phyloP scores from a whole-genome alignment of 805 yeast species.

The Barnettozyma wickerhamii region DNA sequence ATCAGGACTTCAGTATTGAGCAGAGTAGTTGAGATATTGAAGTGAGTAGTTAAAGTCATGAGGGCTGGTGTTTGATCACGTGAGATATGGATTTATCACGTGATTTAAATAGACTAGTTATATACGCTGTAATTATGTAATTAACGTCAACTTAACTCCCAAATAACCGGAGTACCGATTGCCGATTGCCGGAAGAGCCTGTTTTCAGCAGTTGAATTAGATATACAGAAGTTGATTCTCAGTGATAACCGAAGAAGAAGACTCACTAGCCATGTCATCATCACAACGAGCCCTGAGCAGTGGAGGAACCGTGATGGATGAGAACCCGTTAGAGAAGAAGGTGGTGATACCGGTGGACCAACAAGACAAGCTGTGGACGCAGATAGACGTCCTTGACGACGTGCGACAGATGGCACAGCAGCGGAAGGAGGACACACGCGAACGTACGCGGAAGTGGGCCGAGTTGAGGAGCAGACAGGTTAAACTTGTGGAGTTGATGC shows the following conservation, averaged over 20 bases:
- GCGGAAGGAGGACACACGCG: background rate
- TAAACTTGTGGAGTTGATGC: conserved; percentile 6
- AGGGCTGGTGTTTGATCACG: too few species aligned
- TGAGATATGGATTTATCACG: too few species aligned
- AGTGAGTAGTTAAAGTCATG: too few species aligned
- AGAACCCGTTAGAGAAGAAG: background rate
- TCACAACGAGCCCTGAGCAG: background rate
- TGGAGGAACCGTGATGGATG: background rate
- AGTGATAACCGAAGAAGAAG: background rate
- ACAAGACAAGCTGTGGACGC: conserved; percentile 83
- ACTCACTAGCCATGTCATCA: background rate
- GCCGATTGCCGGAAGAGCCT: too few species aligned
- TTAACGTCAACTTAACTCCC: too few species aligned
- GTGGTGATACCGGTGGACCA: conserved; percentile 40
- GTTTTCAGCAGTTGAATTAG: too few species aligned
- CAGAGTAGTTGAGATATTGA: too few species aligned
- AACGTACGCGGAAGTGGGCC: conserved; percentile 5
- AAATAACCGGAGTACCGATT: too few species aligned
- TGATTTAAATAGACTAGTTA: too few species aligned
- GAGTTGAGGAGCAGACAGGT: conserved; percentile 13
- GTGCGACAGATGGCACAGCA: conserved; percentile 40
- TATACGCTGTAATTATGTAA: too few species aligned
- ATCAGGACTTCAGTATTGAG: too few species aligned
- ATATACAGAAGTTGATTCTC: too few species aligned
- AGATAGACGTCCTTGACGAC: conserved; percentile 79